These are phyloP conservation scores for Ogataea siamensis DNA, from an alignment of 805 yeast genomes.

Conservation along the genomic window DNA sequence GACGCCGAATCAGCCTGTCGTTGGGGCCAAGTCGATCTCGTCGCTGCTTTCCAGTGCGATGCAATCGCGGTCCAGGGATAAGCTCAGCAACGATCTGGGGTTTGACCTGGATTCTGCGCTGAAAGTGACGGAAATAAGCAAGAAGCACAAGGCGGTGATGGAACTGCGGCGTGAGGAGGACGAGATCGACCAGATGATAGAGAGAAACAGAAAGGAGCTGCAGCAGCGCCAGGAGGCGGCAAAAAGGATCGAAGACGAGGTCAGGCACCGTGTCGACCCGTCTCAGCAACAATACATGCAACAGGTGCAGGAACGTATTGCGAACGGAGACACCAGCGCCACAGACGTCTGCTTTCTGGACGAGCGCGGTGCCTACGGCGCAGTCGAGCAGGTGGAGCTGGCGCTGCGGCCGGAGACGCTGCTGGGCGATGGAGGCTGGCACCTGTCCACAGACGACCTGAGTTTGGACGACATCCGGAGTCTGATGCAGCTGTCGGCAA, in stretches of 20 bases:
- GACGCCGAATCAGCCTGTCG: constrained; percentile 3
- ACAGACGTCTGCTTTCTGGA: constrained; percentile 18
- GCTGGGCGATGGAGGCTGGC: neutral
- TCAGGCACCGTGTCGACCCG: constrained; percentile 11
- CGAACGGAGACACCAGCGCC: constrained; percentile 12
- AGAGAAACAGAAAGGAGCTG: constrained; percentile 11
- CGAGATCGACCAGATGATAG: constrained; percentile 18
- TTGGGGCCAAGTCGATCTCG: constrained; percentile 6
- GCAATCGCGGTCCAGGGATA: constrained; percentile 11
- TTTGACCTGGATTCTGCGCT: constrained; percentile 21
- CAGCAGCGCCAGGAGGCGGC: constrained; percentile 5
- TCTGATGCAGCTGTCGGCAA: constrained; percentile 3
- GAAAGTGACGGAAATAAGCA: constrained; percentile 9
- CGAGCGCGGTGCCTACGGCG: constrained; percentile 9
- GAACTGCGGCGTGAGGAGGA: constrained; percentile 17
- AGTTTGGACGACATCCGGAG: neutral
- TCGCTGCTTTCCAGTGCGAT: constrained; percentile 8
- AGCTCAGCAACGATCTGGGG: constrained; percentile 19
- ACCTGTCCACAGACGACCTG: neutral
- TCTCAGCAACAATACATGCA: constrained; percentile 13
- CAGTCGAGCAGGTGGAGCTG: neutral
- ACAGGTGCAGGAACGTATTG: constrained; percentile 11
- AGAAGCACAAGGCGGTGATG: constrained; percentile 15
- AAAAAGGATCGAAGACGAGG: constrained; percentile 7
- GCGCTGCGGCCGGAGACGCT: constrained; percentile 1